These are phyloP conservation scores for Fusarium albosuccineum DNA, from an alignment of 2,329 filamentous ascomycete species.

Conservation along the genomic window DNA sequence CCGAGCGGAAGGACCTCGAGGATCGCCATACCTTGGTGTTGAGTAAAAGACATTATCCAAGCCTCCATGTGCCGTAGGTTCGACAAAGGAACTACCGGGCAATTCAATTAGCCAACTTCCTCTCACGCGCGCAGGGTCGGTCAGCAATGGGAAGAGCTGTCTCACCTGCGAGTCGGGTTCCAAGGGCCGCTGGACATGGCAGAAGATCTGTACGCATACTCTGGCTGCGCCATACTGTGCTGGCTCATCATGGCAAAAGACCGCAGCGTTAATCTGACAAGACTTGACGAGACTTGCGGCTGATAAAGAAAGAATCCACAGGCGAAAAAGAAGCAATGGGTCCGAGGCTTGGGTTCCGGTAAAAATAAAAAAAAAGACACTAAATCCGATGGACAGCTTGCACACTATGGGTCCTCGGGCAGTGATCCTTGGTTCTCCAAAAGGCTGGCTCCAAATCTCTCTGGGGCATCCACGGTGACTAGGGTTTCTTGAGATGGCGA, in stretches of 20 bases:
- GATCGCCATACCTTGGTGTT: constrained; percentile 55
- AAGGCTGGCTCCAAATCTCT: constrained; percentile 45
- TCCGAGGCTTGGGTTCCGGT: constrained; percentile 44
- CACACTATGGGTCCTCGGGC: constrained; percentile 49
- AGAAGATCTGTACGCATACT: constrained; percentile 62
- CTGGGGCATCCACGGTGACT: constrained; percentile 47
- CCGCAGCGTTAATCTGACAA: constrained; percentile 41
- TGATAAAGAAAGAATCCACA: constrained; percentile 50
- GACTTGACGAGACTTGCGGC: constrained; percentile 46
- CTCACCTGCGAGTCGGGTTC: constrained; percentile 67
- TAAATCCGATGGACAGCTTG: constrained; percentile 47
- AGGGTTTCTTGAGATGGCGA: constrained; percentile 47
- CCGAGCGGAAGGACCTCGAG: constrained; percentile 27
- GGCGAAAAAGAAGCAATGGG: constrained; percentile 40
- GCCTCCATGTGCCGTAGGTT: constrained; percentile 49
- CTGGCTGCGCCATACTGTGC: constrained; percentile 61
- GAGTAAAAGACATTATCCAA: constrained; percentile 56
- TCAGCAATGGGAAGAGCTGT: constrained; percentile 30
- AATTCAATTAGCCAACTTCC: constrained; percentile 47
- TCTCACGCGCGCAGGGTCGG: constrained; percentile 4
- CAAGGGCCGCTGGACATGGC: constrained; percentile 63
- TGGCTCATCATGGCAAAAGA: constrained; percentile 52
- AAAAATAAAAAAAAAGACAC: constrained; percentile 43
- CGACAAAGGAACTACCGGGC: constrained; percentile 49
- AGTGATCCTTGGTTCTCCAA: constrained; percentile 48